Evolutionary conservation across 2,329 filamentous ascomycete species (phyloP), one percentile per base, ranked within the genome.

Genomic region (Calonectria leucothoes): DNA sequence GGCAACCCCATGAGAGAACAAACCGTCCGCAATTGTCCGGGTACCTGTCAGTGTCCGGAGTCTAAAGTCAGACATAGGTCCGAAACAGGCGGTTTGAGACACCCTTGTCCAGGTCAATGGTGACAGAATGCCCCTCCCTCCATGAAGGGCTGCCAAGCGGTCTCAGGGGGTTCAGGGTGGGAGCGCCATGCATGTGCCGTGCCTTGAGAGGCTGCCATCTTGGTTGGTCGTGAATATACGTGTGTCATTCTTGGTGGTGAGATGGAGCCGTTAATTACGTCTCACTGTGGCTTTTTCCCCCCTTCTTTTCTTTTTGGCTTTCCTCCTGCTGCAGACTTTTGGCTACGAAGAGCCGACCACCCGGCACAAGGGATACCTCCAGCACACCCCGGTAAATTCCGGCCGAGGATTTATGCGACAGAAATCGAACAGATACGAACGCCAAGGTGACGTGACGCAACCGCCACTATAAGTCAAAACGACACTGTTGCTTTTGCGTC

Each of bases 371-470:
- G 35, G 25, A 35, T 61, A 55, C 37, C 31, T 23, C 39, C 73
- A 35, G 63, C 57, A 69, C 48, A 65, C 71, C 76, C 72, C 78
- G 77, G 66, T 55, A 66, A 73, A 61, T 78, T 74, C 79, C 79
- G 79, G 80, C 8, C 27, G 23, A 45, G 57, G 63, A 69, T 63
- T 57, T 74, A 61, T 61, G 55, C 75, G 77, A 69, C 72, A 74
- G 73, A 73, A 71, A 66, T 69, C 73, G 76, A 80, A 77, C 76
- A 69, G 69, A 17, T 20, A 66, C 77, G 66, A 61, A 45, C 42
- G 67, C 68, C 48, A 51, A 71, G 55, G 70, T 75, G n/a, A 61
- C 55, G 77, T 81, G 79, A 81, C 79, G 77, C 78, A 81, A 75
- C 76, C 55, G 67, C 67, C 73, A 73, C 72, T 73, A 66, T 66